These are phyloP conservation scores for Penicillium dipodomyicola DNA, from an alignment of 495 filamentous ascomycete genomes.

Conservation along the genomic window DNA sequence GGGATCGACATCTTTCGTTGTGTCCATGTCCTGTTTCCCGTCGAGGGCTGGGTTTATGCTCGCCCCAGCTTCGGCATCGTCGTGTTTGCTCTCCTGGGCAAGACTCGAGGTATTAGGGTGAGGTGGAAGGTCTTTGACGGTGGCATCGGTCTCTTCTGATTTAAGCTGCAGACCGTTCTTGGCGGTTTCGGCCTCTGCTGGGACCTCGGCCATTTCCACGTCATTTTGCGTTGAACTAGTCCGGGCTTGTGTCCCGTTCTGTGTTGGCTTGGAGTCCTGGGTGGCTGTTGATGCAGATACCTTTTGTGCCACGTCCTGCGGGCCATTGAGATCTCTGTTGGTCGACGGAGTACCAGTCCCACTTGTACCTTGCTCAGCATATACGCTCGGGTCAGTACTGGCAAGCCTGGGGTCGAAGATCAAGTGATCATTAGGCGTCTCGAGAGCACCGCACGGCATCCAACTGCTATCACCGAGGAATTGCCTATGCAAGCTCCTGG, in stretches of 20 bases:
- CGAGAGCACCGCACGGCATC: constrained; percentile 63
- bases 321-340: constrained; percentile 7
- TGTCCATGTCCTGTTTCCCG: constrained; percentile 13
- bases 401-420: constrained; percentile 40
- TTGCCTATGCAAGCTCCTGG: constrained; percentile 72
- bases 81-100: constrained; percentile 1
- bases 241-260: constrained; percentile 11
- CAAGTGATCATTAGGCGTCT: constrained; percentile 37
- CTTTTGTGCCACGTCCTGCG: constrained; percentile 15
- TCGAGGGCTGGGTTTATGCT: constrained; percentile 17
- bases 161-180: constrained; percentile 25
- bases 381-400: constrained; percentile 19
- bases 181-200: constrained; percentile 7
- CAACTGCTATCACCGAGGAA: constrained; percentile 78
- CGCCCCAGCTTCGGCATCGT: constrained; percentile 8
- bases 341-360: constrained; percentile 10
- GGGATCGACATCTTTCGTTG: constrained; percentile 15
- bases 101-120: constrained; percentile 25
- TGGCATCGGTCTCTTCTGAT: constrained; percentile 41
- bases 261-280: constrained; percentile 12
- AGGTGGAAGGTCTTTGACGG: constrained; percentile 38
- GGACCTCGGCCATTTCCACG: constrained; percentile 47
- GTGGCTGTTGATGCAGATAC: constrained; percentile 5
- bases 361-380: constrained; percentile 19
- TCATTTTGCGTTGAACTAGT: constrained; percentile 28